Conservation (phyloP, 257 asterid genomes). For the Ocimum tenuiflorum region DNA sequence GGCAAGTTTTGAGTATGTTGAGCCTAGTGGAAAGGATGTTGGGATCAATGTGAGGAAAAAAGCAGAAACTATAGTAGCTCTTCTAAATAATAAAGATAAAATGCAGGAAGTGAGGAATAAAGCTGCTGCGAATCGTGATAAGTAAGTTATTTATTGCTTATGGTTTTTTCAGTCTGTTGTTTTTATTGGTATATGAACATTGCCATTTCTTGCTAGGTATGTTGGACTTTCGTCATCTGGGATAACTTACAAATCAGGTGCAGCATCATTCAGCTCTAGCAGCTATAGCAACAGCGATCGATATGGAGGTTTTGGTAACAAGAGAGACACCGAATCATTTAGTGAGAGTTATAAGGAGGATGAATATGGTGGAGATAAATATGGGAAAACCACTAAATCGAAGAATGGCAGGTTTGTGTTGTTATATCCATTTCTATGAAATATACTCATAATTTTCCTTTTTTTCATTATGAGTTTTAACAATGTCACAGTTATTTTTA, state of each 20-base stretch:
- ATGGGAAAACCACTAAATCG: slow-evolving; percentile 37
- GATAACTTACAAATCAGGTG: slow-evolving; percentile 61
- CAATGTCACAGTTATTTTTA: slow-evolving; percentile 16
- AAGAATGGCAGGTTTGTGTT: slow-evolving; percentile 57
- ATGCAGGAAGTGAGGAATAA: slow-evolving; percentile 75
- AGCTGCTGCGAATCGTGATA: slow-evolving; percentile 84
- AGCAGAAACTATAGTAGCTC: slow-evolving; percentile 73
- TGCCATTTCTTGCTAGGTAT: slow-evolving; percentile 42
- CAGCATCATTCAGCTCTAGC: slow-evolving; percentile 59
- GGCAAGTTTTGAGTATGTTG: slow-evolving; percentile 81
- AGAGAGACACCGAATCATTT: slow-evolving; percentile 45
- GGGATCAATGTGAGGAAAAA: slow-evolving; percentile 88
- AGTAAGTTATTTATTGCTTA: slow-evolving; percentile 43
- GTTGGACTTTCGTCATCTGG: slow-evolving; percentile 91
- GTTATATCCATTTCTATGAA: slow-evolving; percentile 10
- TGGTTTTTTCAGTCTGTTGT: slow-evolving; percentile 1
- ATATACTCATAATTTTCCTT: slow-evolving; percentile 3
- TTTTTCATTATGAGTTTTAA: background rate
- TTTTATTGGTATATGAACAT: slow-evolving; percentile 17
- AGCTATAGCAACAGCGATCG: slow-evolving; percentile 37
- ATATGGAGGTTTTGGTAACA: slow-evolving; percentile 75
- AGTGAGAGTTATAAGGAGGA: slow-evolving; percentile 47
- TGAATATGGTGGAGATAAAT: slow-evolving; percentile 55
- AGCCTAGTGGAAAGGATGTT: slow-evolving; percentile 80
- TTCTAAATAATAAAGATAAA: slow-evolving; percentile 80